Conservation (phyloP, 2,329 filamentous ascomycete species). For the Diaporthe australafricana region DNA sequence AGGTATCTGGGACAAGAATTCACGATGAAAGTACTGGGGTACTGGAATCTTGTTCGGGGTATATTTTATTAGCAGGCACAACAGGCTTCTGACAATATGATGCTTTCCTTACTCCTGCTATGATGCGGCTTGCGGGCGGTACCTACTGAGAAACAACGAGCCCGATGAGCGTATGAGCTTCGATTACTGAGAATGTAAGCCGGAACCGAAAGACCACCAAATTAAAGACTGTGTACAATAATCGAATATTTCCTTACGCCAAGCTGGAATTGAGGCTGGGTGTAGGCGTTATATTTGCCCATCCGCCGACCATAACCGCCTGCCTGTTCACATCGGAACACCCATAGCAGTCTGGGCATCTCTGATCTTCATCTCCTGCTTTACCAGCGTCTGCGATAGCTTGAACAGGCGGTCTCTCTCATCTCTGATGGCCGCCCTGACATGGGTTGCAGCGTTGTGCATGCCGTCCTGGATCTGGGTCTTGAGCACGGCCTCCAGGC, state of each 20-base stretch:
- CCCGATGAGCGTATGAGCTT: background rate
- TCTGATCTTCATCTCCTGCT: constrained; percentile 31
- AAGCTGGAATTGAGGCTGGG: too few relatives aligned
- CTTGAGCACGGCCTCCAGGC: constrained; percentile 35
- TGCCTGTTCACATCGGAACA: constrained; percentile 9
- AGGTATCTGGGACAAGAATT: too few relatives aligned
- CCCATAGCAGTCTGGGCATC: constrained; percentile 29
- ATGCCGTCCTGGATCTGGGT: constrained; percentile 37
- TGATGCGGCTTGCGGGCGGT: background rate
- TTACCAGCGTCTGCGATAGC: constrained; percentile 35
- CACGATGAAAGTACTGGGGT: too few relatives aligned
- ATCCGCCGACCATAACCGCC: background rate
- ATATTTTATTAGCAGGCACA: background rate
- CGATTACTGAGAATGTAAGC: background rate
- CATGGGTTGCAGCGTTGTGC: constrained; percentile 36
- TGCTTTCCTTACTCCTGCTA: background rate
- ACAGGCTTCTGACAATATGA: background rate
- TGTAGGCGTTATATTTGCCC: background rate
- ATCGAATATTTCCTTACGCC: background rate
- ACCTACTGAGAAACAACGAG: too few relatives aligned
- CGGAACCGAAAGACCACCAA: background rate
- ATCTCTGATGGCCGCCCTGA: constrained; percentile 33
- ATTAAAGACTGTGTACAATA: background rate
- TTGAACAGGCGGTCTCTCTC: constrained; percentile 34
- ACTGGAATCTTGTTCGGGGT: too few relatives aligned